Evolutionary conservation across 1,139 yeast genomes (phyloP).

Genomic region (Geotrichum bryndzae): DNA sequence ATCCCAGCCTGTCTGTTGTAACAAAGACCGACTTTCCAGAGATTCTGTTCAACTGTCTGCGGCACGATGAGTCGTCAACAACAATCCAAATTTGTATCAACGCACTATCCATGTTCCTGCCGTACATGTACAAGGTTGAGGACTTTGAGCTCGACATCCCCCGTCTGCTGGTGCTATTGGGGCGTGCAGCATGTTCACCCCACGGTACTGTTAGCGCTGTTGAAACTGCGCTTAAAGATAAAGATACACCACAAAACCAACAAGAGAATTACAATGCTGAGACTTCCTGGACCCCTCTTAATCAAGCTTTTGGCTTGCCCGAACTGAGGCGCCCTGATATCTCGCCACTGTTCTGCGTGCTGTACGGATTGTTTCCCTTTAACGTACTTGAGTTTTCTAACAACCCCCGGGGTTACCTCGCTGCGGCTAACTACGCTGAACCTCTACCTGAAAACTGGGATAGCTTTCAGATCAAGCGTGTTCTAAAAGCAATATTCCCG

Average conservation of each 20-base stretch:
- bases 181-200: not conserved
- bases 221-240: not conserved
- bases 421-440: not conserved
- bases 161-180: not conserved
- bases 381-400: slow-evolving; percentile 44
- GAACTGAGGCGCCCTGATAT: slow-evolving; percentile 26
- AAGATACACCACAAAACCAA: not conserved
- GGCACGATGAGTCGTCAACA: slow-evolving; percentile 44
- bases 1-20: not conserved
- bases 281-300: slow-evolving; percentile 34
- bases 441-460: slow-evolving; percentile 12
- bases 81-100: slow-evolving; percentile 43
- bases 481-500: slow-evolving; percentile 7
- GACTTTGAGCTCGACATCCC: not conserved
- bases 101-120: slow-evolving; percentile 49
- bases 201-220: not conserved
- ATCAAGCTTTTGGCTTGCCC: slow-evolving; percentile 23
- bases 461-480: slow-evolving; percentile 2
- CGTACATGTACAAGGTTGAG: slow-evolving; percentile 39
- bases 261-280: not conserved
- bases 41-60: slow-evolving; percentile 39
- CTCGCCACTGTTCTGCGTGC: slow-evolving; percentile 39
- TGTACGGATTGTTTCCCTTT: slow-evolving; percentile 60
- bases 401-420: slow-evolving; percentile 34
- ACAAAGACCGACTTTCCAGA: slow-evolving; percentile 7